Evolutionary conservation across 148 eudicot species (phyloP).

Genomic region (Chenopodium formosanum): DNA sequence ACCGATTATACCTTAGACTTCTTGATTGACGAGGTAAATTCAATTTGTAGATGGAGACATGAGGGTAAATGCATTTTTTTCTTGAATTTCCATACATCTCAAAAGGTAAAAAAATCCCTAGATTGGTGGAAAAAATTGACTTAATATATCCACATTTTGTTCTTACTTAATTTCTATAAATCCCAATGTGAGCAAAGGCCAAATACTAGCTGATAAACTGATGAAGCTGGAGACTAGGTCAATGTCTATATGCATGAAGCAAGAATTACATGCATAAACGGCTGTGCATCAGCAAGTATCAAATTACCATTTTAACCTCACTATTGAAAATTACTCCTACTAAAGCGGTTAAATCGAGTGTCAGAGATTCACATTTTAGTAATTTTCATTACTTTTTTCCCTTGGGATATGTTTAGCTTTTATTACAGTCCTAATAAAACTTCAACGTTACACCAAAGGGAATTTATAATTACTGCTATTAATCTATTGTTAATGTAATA

Average conservation of each 20-base stretch:
- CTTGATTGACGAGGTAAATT: too few relatives aligned
- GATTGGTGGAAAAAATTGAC: not conserved
- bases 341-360: constrained; percentile 15
- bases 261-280: constrained; percentile 35
- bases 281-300: constrained; percentile 13
- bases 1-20: too few relatives aligned
- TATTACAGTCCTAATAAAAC: constrained; percentile 26
- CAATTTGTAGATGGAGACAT: too few relatives aligned
- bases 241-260: constrained; percentile 11
- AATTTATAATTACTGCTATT: constrained; percentile 18
- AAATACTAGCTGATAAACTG: not conserved
- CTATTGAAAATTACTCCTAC: not conserved
- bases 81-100: not conserved
- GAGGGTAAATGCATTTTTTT: too few relatives aligned
- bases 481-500: constrained; percentile 26
- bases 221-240: constrained; percentile 26
- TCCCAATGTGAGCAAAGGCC: not conserved
- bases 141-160: not conserved
- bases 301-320: constrained; percentile 25
- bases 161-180: not conserved
- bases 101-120: not conserved
- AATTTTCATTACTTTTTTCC: not conserved
- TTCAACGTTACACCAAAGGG: constrained; percentile 45
- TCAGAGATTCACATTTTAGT: constrained; percentile 15
- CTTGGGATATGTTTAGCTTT: constrained; percentile 31